Percentiles rank a stretch among this genome's conserved stretches.
Conservation (phyloP, 2,329 filamentous ascomycete species). For the Ceratocystis lukuohia region DNA sequence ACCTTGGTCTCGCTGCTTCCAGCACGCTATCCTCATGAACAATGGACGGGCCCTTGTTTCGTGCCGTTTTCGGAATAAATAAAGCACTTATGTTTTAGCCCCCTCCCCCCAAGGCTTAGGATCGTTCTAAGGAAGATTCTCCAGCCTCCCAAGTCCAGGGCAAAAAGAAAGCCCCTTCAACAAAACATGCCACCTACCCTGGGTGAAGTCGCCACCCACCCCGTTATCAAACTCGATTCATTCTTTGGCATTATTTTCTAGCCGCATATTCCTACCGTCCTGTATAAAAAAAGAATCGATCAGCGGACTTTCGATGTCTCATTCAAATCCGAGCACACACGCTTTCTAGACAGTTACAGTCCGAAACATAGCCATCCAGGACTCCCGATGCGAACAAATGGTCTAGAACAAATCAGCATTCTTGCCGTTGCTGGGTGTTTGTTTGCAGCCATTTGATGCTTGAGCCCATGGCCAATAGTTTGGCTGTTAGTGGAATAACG, state of each 20-base stretch:
- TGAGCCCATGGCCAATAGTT: not conserved
- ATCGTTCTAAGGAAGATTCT: slow-evolving; percentile 4
- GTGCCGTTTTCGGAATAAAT: slow-evolving; percentile 1
- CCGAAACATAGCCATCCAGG: not conserved
- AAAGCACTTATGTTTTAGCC: not conserved
- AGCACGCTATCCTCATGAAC: not conserved
- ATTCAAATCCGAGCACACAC: not conserved
- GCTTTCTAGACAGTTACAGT: not conserved
- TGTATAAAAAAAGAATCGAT: not conserved
- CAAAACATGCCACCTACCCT: too few species aligned
- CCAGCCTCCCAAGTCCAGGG: not conserved
- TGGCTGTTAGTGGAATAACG: not conserved
- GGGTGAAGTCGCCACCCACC: too few species aligned
- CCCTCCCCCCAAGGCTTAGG: not conserved
- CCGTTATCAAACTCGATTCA: too few species aligned
- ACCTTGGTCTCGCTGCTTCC: not conserved
- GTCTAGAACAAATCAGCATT: slow-evolving; percentile 5
- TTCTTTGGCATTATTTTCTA: not conserved
- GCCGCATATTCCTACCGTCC: too few species aligned
- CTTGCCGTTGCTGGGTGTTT: slow-evolving; percentile 5
- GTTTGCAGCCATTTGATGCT: not conserved
- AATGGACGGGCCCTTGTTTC: not conserved
- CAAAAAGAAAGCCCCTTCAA: too few species aligned
- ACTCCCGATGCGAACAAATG: not conserved
- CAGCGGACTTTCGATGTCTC: not conserved